Evolutionary conservation across 768 basidiomycete genomes (phyloP).

Genomic region (Crucibulum laeve): DNA sequence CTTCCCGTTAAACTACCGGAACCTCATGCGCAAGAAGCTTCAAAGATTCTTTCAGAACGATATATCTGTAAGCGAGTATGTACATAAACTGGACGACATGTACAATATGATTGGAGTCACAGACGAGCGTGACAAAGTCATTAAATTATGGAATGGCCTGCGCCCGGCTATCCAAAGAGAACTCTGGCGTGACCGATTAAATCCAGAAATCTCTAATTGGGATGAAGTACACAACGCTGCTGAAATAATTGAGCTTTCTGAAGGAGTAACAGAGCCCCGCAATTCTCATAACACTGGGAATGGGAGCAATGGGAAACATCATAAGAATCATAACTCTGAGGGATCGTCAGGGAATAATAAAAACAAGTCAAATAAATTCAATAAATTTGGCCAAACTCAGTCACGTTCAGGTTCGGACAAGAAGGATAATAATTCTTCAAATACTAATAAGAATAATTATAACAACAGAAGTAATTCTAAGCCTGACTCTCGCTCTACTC

Average conservation of each 20-base stretch:
- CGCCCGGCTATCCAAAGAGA: conserved; percentile 17
- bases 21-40: conserved; percentile 21
- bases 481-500: too few relatives aligned
- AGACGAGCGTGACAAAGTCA: conserved; percentile 21
- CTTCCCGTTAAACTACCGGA: conserved; percentile 25
- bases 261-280: neutral
- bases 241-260: conserved; percentile 4
- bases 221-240: conserved; percentile 3
- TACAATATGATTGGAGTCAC: conserved; percentile 26
- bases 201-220: conserved; percentile 21
- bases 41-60: conserved; percentile 17
- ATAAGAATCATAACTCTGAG: too few relatives aligned
- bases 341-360: too few relatives aligned
- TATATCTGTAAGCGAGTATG: conserved; percentile 23
- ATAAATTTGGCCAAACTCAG: too few relatives aligned
- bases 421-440: too few relatives aligned
- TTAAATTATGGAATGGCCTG: conserved; percentile 30
- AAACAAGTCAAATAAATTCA: too few relatives aligned
- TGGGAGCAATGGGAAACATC: neutral
- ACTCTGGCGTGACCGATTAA: conserved; percentile 22
- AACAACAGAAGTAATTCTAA: too few relatives aligned
- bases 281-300: neutral
- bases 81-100: conserved; percentile 28
- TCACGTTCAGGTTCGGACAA: too few relatives aligned
- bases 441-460: too few relatives aligned